Evolutionary conservation across 2,329 filamentous ascomycete genomes (phyloP).

Genomic region (Pestalotiopsis fici): DNA sequence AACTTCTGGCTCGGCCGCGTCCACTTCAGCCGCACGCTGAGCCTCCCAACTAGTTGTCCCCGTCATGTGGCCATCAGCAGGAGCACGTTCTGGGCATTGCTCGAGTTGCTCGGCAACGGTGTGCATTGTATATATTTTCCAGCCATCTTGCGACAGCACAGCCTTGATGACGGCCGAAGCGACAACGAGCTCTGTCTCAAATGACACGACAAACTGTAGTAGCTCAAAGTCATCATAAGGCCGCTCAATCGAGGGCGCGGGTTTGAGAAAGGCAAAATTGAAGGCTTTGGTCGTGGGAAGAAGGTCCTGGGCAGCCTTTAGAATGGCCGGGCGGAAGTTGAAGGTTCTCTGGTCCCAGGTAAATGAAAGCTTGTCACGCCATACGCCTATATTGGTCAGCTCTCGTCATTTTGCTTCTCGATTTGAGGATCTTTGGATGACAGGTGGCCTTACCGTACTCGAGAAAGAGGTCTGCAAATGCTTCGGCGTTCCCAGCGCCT

Average conservation of each 20-base stretch:
- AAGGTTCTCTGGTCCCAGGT: constrained; percentile 7
- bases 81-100: background rate
- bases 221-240: constrained; percentile 1
- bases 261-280: constrained; percentile 1
- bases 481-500: background rate
- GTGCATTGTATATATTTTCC: background rate
- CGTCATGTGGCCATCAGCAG: constrained; percentile 2
- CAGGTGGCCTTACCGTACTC: background rate
- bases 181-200: constrained; percentile 5
- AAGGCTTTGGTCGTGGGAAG: background rate
- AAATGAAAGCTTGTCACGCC: constrained; percentile 3
- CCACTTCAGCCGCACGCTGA: background rate
- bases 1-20: constrained; percentile 9
- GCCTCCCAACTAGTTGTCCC: background rate
- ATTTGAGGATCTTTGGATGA: background rate
- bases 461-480: constrained; percentile 4
- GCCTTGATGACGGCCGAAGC: constrained; percentile 2
- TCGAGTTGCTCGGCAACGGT: constrained; percentile 3
- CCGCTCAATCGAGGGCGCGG: constrained; percentile 1
- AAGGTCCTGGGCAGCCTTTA: constrained; percentile 2
- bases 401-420: background rate
- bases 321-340: background rate
- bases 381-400: background rate
- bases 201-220: background rate
- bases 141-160: background rate